Evolutionary conservation across 2,329 filamentous ascomycete species (phyloP), one percentile per base, ranked within the genome.

Genomic region (Coniochaeta sp.): DNA sequence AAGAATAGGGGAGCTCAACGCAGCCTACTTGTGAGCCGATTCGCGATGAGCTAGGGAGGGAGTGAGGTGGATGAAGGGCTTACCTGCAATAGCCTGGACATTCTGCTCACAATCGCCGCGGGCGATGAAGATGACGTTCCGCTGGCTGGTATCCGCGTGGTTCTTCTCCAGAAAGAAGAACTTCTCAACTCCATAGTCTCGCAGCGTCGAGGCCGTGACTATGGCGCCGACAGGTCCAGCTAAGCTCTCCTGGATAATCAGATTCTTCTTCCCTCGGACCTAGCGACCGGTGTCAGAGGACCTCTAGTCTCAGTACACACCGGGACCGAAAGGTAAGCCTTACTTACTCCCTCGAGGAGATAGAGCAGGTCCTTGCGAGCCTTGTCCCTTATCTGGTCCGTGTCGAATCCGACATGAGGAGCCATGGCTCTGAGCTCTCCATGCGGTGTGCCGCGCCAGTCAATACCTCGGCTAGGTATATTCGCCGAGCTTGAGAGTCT

Each of bases 181-280:
- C 69, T 95, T 95, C 70, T 97, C 91, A 60, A 99, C 91, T 27
- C 95, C 95, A 73, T 97, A 96, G 64, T 99, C 94, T 66, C 97
- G 90, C 14, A 96, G 79, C 9, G 89, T 92, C 20, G 92, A 92
- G 64, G 96, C 95, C 68, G 96, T 96, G 72, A 95, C 90, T 59
- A 99, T 86, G 54, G 92, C 79, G 54, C 91, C 90, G 60, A 99
- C 81, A 27, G 91, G 89, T 22, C 92, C 94, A 59, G 92, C 91
- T 61, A 99, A 79, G 61, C 85, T 86, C 69, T 87, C 89, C 68
- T 97, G 92, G 65, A 99, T 86, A 50, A 99, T 88, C 55, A 99
- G 77, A 65, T 96, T 97, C 79, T 99, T 99, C 82, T 97, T 99
- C 61, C 95, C 95, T 66, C 92, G 89, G 58, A 97, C 90, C 94